phyloP scores from a whole-genome alignment of 352 stramenopile genomes.

The Phytophthora niederhauseri region DNA sequence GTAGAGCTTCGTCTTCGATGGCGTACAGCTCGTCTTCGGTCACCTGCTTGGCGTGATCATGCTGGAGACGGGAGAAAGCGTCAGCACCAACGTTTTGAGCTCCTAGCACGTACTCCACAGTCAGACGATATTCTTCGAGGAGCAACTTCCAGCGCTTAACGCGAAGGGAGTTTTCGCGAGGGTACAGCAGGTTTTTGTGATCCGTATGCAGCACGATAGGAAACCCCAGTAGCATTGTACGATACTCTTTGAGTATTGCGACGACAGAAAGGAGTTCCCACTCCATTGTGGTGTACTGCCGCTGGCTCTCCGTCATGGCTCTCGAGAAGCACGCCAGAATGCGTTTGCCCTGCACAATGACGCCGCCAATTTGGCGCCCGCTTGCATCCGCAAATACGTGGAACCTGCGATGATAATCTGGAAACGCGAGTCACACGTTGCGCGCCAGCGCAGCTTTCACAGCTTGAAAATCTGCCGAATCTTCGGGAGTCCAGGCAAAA shows the following conservation, averaged over 20 bases:
- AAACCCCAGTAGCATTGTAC: conserved; percentile 16
- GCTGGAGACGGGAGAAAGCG: conserved; percentile 6
- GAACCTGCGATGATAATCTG: conserved; percentile 6
- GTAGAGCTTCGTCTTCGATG: conserved; percentile 5
- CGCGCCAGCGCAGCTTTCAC: not conserved
- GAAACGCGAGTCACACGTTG: not conserved
- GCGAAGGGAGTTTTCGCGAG: conserved; percentile 5
- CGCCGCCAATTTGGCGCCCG: not conserved
- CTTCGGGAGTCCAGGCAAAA: not conserved
- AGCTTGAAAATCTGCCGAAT: not conserved
- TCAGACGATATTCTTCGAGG: conserved; percentile 9
- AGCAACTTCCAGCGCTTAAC: conserved; percentile 9
- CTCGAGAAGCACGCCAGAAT: conserved; percentile 16
- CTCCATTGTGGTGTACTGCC: conserved; percentile 6
- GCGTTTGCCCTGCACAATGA: conserved; percentile 6
- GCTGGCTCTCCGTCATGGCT: not conserved
- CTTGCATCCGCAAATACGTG: conserved; percentile 2
- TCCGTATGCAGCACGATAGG: conserved; percentile 15
- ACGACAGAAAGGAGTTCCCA: conserved; percentile 9
- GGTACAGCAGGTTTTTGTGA: conserved; percentile 9
- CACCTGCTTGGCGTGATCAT: conserved; percentile 4
- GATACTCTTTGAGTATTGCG: conserved; percentile 10
- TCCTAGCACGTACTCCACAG: conserved; percentile 1
- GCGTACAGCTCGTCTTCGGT: conserved; percentile 9
- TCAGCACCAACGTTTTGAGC: conserved; percentile 11